phyloP scores from a whole-genome alignment of 495 filamentous ascomycete genomes.

The Barbatosphaeria neglecta region DNA sequence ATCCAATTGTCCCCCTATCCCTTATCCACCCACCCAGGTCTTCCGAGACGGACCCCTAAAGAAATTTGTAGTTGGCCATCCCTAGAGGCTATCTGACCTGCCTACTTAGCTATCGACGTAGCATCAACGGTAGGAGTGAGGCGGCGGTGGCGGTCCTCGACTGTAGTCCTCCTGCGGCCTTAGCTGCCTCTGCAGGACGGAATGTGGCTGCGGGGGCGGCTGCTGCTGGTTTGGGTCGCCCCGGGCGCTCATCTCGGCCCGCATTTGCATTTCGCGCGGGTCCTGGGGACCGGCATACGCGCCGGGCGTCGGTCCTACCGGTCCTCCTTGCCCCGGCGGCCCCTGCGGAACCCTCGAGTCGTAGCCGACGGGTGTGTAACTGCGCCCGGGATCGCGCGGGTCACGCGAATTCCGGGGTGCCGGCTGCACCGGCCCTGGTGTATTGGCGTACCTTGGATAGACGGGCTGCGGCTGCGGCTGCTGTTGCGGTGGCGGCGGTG shows the following conservation, averaged over 20 bases:
- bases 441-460: slow-evolving; percentile 16
- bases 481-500: background rate
- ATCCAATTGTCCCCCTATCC: no score
- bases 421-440: slow-evolving; percentile 15
- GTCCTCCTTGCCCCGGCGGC: slow-evolving; percentile 12
- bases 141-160: no score
- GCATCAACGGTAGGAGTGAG: background rate
- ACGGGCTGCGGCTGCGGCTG: background rate
- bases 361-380: slow-evolving; percentile 17
- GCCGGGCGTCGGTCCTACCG: no score
- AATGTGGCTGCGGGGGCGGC: slow-evolving; percentile 6
- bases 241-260: slow-evolving; percentile 9
- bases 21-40: no score
- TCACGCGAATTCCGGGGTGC: background rate
- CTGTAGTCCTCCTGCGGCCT: slow-evolving; percentile 19
- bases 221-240: slow-evolving; percentile 5
- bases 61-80: no score
- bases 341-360: slow-evolving; percentile 6
- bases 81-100: no score
- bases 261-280: slow-evolving; percentile 3
- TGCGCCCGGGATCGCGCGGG: slow-evolving; percentile 8
- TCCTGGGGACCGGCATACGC: slow-evolving; percentile 6
- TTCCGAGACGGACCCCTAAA: no score
- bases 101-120: background rate
- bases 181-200: slow-evolving; percentile 19